Percentiles rank a stretch among this genome's conserved stretches.
phyloP scores from a whole-genome alignment of 257 asterid genomes.

The Rhazya stricta region DNA sequence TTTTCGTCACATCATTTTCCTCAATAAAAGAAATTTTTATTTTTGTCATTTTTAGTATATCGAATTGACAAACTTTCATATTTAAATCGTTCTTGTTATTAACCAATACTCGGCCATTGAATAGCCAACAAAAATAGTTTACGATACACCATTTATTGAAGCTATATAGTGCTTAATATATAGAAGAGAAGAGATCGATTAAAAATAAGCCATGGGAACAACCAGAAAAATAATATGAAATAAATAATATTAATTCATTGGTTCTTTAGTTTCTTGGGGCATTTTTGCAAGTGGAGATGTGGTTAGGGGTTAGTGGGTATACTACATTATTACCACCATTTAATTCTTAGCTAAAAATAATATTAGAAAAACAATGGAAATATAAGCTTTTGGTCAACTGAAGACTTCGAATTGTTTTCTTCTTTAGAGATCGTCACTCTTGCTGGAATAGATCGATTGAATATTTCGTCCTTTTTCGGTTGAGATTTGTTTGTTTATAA shows the following conservation, averaged over 20 bases:
- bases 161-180: neutral
- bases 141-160: neutral
- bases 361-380: too few relatives aligned
- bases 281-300: constrained; percentile 4
- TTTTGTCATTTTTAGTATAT: neutral
- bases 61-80: neutral
- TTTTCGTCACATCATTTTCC: too few relatives aligned
- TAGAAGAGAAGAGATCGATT: accelerated
- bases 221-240: too few relatives aligned
- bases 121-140: constrained; percentile 15
- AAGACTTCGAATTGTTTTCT: too few relatives aligned
- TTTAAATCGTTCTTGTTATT: neutral
- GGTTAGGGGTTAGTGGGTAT: neutral
- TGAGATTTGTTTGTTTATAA: too few relatives aligned
- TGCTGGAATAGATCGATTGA: too few relatives aligned
- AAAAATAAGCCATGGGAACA: too few relatives aligned
- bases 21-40: neutral
- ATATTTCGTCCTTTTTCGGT: too few relatives aligned
- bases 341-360: neutral
- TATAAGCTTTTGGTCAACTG: too few relatives aligned
- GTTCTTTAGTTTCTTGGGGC: neutral
- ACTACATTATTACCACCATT: neutral
- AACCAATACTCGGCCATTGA: constrained; percentile 4
- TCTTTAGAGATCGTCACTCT: too few relatives aligned
- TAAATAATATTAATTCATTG: neutral